These are phyloP conservation scores for Aspergillus sp. DNA, from an alignment of 2,329 filamentous ascomycete genomes.

Conservation along the genomic window DNA sequence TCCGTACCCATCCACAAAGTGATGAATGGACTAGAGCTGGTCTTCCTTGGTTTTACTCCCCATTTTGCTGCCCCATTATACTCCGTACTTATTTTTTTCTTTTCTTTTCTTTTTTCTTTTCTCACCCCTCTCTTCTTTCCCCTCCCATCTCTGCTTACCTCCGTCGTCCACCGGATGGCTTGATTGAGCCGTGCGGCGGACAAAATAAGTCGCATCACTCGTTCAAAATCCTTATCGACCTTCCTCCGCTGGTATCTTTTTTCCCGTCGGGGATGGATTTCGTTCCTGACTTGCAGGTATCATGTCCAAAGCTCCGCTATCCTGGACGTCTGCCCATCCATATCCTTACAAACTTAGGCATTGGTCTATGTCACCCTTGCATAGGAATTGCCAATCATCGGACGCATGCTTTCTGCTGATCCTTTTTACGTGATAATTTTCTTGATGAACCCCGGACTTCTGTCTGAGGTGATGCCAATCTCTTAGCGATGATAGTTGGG, in stretches of 20 bases:
- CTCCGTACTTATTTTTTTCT: neutral
- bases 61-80: constrained; percentile 3
- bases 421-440: constrained; percentile 11
- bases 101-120: constrained; percentile 5
- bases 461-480: constrained; percentile 2
- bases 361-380: constrained; percentile 24
- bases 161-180: neutral
- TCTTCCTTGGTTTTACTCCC: neutral
- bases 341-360: constrained; percentile 15
- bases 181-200: neutral
- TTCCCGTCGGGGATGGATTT: constrained; percentile 4
- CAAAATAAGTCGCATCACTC: neutral
- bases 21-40: neutral
- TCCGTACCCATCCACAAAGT: neutral
- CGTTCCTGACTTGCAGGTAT: constrained; percentile 15
- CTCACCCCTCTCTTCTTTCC: neutral
- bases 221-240: neutral
- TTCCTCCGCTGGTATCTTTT: neutral
- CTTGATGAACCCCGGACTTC: constrained; percentile 7
- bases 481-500: constrained; percentile 7
- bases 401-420: constrained; percentile 13
- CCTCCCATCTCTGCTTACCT: neutral
- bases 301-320: constrained; percentile 4
- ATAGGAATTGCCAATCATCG: constrained; percentile 17
- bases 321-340: constrained; percentile 10